phyloP scores from a whole-genome alignment of 139 green algal species.

The Volvox africanus region DNA sequence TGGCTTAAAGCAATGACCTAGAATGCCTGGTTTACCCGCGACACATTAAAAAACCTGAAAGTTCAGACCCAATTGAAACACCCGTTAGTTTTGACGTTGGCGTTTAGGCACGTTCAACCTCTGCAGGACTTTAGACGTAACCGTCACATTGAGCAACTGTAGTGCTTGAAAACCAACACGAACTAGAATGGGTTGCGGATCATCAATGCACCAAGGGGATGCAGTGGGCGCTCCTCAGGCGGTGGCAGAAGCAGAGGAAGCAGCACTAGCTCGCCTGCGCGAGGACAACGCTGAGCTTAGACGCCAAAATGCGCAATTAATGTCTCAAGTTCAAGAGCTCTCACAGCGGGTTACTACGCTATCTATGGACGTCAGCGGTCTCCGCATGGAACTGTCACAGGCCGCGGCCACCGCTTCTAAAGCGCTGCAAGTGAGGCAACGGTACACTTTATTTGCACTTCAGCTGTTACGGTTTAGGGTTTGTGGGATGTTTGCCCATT shows the following conservation, averaged over 20 bases:
- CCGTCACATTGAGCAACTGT: too few species aligned
- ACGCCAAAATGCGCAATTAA: slow-evolving; percentile 2
- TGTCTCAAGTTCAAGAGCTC: slow-evolving; percentile 10
- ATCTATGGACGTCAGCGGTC: neutral
- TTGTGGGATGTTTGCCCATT: too few species aligned
- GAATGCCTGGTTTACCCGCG: too few species aligned
- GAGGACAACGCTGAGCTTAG: slow-evolving; percentile 25
- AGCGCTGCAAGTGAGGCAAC: slow-evolving; percentile 21
- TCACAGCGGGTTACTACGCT: neutral
- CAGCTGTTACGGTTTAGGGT: too few species aligned
- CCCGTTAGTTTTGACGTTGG: too few species aligned
- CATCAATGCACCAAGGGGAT: neutral
- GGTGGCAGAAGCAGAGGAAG: slow-evolving; percentile 36
- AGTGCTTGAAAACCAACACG: too few species aligned
- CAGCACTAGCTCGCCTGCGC: neutral
- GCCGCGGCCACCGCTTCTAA: neutral
- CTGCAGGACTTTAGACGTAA: too few species aligned
- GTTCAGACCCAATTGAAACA: too few species aligned
- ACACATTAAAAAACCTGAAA: too few species aligned
- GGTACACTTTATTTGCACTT: too few species aligned
- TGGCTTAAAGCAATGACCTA: too few species aligned
- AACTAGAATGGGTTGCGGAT: slow-evolving; percentile 11
- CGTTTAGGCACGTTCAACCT: too few species aligned
- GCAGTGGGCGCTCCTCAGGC: slow-evolving; percentile 7
- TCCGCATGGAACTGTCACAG: neutral